Evolutionary conservation across 2,329 filamentous ascomycete species (phyloP), one percentile per base, ranked within the genome.

Genomic region (Aspergillus ustus): DNA sequence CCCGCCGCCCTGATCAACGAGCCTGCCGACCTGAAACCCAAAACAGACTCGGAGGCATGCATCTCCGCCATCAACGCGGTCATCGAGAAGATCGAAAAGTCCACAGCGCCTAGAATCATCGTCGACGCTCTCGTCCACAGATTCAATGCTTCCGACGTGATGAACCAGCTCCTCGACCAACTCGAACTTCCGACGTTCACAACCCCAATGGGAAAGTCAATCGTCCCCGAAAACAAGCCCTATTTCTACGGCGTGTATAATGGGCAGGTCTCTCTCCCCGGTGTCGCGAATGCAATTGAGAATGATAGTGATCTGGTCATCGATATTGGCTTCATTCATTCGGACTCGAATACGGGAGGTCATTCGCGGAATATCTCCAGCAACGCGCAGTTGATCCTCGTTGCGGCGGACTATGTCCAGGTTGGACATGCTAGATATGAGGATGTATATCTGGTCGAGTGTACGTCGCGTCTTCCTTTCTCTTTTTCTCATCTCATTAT

Each of bases 151-250:
- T 75, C 92, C 0, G 74, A 85, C 1, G 90, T 93, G 73, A 86
- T 91, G 19, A 85, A 91, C 67, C 84, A 84, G 4, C 81, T 96
- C 6, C 80, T 95, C 48, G 81, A 87, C 57, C 91, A 89, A 77
- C 90, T 90, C 0, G 81, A 85, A 7, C 80, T 95, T 2, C 92
- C 92, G 4, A 88, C 90, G 0, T 94, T 93, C 67, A 89, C 91
- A n/a, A 90, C 91, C 0, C 91, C 91, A 3, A 94, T 95, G 89
- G 92, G 91, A 37, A 96, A 95, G 79, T 85, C 91, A 15, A 88
- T 90, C 22, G 84, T 96, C 53, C 84, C 93, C 70, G 92, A 96
- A 75, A 85, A 83, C 4, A 83, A 89, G 29, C 79, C 83, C 4
- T 89, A 85, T 69, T 96, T 89, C 69, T 89, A 89, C 28, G 92